Evolutionary conservation across 2,329 filamentous ascomycete species (phyloP), one percentile per base, ranked within the genome.

Genomic region (Paraphaeosphaeria sporulosa): DNA sequence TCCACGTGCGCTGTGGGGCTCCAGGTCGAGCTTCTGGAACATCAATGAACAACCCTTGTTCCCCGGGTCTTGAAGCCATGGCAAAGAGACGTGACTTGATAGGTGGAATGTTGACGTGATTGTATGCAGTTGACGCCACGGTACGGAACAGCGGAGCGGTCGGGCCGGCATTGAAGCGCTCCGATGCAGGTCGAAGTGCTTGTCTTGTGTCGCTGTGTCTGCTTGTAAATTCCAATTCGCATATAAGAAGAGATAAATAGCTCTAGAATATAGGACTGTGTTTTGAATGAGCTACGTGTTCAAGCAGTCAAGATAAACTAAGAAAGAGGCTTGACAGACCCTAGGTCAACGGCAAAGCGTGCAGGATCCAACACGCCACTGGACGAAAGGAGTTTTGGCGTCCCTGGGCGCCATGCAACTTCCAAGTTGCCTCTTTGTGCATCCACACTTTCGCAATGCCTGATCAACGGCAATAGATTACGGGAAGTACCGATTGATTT

Each of bases 1-100:
- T 53, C 50, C 50, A 53, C 23, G 36, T 53, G 50, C 50, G 38
- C 23, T 27, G 50, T 30, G 36, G 50, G 50, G 50, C 50, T 42
- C 25, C 30, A 15, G 50, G 21, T 23, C 5, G 36, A 53, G 42
- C 21, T 23, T 19, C 23, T 23, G 23, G 50, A 51, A 51, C 38
- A 21, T 10, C 36, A 12, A 43, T 50, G 23, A 43, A 12, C 12
- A 19, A 30, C 50, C 36, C 23, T 34, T 43, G 50, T 30, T 23
- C 12, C 7, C 23, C 30, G 12, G 12, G 19, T 43, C 7, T 27
- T 23, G 42, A 34, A 30, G 25, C 21, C 36, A 43, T 23, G 25
- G 36, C 15, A 21, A 43, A 12, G 36, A 21, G 5, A 42, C 13
- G 12, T 23, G 5, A 17, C 23, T 42, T 53, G 50, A 53, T 53